Base-by-base conservation (phyloP, 2,329 filamentous ascomycete genomes). In the Exutisphaerella laricina region DNA sequence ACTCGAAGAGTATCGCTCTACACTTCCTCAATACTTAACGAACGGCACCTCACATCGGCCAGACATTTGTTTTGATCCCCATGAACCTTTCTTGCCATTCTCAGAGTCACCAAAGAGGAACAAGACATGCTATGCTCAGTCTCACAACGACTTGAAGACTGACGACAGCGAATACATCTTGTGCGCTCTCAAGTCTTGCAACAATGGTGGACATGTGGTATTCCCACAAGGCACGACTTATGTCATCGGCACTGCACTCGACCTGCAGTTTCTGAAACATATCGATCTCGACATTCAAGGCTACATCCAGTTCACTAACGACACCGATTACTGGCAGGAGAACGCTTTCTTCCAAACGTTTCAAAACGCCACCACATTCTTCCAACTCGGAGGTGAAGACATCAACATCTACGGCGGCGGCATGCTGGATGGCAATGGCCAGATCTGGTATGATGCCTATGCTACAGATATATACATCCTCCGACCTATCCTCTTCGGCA, bases 321-420 rank as follows among this genome's bases (percentile, higher is more conserved):
- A 86, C 57, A 80, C 79, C 1, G 72, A 78, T 51, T 85, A 85
- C 63, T 85, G 82, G 82, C 72, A 80, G 49, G 71, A 70, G 6
- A 72, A 84, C 55, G 70, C 73, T 30, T 85, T 84, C 69, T 73
- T 74, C 42, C 79, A 80, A 18, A 68, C 66, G 4, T 86, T 78
- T 64, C 82, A 85, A 54, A 83, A 84, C 49, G 73, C 75, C 4
- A 80, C 77, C 1, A 77, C 77, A 1, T 84, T 84, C 68, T 84
- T 80, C 70, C 73, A 79, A 57, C 71, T 82, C 26, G 80, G 81
- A 29, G 82, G 82, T 21, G 66, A 73, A 14, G 79, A 78, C 61
- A 77, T 86, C 8, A 80, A 84, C 45, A 72, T 86, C 33, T 85
- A 82, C 48, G 83, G 82, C 0, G 77, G 75, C 12, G 78, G 78